A percentile compares a stretch with the other conserved stretches of the same genome.
Evolutionary conservation across 2,329 filamentous ascomycete species (phyloP).

Genomic region (Trichoderma citrinoviride): DNA sequence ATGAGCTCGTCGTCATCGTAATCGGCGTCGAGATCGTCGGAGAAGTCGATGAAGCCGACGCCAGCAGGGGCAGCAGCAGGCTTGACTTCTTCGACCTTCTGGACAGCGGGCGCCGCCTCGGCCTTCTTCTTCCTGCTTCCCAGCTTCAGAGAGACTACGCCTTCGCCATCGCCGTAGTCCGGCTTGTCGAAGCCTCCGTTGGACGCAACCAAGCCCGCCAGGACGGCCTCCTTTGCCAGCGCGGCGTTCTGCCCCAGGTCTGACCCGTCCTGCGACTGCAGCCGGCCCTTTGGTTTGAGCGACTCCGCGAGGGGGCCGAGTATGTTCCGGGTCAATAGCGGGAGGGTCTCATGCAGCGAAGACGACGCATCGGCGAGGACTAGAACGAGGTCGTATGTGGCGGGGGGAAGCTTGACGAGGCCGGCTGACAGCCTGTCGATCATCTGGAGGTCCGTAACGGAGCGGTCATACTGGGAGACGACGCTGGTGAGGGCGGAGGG

Average conservation of each 20-base stretch:
- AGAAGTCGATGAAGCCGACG: constrained; percentile 65
- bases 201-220: constrained; percentile 71
- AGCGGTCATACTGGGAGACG: constrained; percentile 70
- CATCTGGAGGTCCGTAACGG: constrained; percentile 89
- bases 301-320: constrained; percentile 19
- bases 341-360: constrained; percentile 53
- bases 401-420: constrained; percentile 70
- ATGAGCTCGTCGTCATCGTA: constrained; percentile 79
- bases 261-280: constrained; percentile 20
- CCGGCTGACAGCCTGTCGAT: constrained; percentile 86
- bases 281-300: constrained; percentile 18
- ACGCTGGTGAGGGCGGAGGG: constrained; percentile 72
- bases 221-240: constrained; percentile 66
- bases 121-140: constrained; percentile 39
- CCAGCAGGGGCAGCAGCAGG: constrained; percentile 46
- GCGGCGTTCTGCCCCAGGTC: not conserved
- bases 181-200: constrained; percentile 71
- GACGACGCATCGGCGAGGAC: constrained; percentile 66
- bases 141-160: constrained; percentile 53
- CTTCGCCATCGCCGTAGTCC: constrained; percentile 50
- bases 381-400: constrained; percentile 80
- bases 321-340: constrained; percentile 57
- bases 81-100: constrained; percentile 39
- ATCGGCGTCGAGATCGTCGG: constrained; percentile 52
- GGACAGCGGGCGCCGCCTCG: constrained; percentile 29